Evolutionary conservation across 441 rosid species (phyloP).

Genomic region (Erodium chrysanthum): DNA sequence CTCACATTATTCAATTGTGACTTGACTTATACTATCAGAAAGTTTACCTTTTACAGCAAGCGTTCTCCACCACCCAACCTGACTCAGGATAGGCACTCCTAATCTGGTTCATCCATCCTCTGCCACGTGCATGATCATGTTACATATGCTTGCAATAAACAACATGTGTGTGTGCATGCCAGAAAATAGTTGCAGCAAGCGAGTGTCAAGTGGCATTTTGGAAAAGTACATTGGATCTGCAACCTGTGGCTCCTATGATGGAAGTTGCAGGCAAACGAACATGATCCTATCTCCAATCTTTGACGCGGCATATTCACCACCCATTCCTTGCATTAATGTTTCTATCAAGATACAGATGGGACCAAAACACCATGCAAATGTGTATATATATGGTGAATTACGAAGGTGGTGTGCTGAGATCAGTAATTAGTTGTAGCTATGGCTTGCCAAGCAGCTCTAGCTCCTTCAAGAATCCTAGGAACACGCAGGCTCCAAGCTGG

Average conservation of each 20-base stretch:
- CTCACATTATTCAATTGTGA: no score
- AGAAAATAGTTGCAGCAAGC: no score
- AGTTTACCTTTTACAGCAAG: no score
- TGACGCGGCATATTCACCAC: background rate
- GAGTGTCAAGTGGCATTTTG: no score
- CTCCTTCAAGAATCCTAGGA: slow-evolving; percentile 65
- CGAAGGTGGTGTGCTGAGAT: background rate
- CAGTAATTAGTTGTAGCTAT: slow-evolving; percentile 42
- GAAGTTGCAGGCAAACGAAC: background rate
- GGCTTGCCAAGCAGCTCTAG: slow-evolving; percentile 89
- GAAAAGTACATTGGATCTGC: background rate
- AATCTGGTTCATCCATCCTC: background rate
- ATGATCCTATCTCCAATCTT: slow-evolving; percentile 1
- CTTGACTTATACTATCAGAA: no score
- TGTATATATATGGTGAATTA: slow-evolving; percentile 18
- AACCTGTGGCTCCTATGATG: background rate
- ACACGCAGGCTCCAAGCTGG: slow-evolving; percentile 35
- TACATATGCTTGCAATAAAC: no score
- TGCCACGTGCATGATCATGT: background rate
- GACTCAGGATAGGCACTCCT: background rate
- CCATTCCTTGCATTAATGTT: background rate
- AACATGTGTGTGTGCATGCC: no score
- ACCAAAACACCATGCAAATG: background rate
- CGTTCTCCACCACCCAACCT: no score
- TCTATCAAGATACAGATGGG: no score